Conservation (phyloP, 495 filamentous ascomycete genomes). For the Durotheca rogersii region DNA sequence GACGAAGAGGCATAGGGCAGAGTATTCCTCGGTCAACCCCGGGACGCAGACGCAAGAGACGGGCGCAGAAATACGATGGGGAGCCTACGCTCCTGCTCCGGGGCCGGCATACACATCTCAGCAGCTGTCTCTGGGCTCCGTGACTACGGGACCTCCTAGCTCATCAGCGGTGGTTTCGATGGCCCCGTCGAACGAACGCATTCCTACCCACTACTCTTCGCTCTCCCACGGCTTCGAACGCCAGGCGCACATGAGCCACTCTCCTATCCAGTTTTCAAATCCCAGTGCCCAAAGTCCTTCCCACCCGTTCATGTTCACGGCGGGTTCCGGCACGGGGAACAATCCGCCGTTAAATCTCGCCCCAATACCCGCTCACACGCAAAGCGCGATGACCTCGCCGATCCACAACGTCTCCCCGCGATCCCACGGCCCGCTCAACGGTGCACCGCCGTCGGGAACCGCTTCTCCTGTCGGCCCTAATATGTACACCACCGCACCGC, state of each 20-base stretch:
- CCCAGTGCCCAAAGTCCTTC: constrained; percentile 25
- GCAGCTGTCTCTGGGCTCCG: constrained; percentile 30
- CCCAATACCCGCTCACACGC: constrained; percentile 31
- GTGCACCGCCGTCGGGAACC: constrained; percentile 29
- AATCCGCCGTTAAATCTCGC: constrained; percentile 35
- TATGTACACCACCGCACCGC: constrained; percentile 36
- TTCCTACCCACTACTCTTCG: constrained; percentile 35
- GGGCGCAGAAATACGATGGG: constrained; percentile 34
- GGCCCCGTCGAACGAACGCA: constrained; percentile 34
- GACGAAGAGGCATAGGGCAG: constrained; percentile 32
- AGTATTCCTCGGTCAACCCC: constrained; percentile 28
- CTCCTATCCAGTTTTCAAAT: constrained; percentile 32
- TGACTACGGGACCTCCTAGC: constrained; percentile 32
- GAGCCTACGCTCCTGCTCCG: constrained; percentile 23
- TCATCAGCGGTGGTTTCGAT: constrained; percentile 33
- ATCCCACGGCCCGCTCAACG: constrained; percentile 26
- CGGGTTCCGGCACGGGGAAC: constrained; percentile 23
- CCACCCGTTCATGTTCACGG: constrained; percentile 33
- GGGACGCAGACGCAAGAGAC: constrained; percentile 29
- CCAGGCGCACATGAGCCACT: constrained; percentile 35
- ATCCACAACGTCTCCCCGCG: constrained; percentile 35
- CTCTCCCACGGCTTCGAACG: constrained; percentile 31
- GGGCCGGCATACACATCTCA: constrained; percentile 23
- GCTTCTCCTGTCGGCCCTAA: constrained; percentile 36
- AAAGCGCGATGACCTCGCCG: constrained; percentile 31